These are phyloP conservation scores for Ophiostoma perfectum DNA, from an alignment of 2,329 filamentous ascomycete species.

Conservation along the genomic window DNA sequence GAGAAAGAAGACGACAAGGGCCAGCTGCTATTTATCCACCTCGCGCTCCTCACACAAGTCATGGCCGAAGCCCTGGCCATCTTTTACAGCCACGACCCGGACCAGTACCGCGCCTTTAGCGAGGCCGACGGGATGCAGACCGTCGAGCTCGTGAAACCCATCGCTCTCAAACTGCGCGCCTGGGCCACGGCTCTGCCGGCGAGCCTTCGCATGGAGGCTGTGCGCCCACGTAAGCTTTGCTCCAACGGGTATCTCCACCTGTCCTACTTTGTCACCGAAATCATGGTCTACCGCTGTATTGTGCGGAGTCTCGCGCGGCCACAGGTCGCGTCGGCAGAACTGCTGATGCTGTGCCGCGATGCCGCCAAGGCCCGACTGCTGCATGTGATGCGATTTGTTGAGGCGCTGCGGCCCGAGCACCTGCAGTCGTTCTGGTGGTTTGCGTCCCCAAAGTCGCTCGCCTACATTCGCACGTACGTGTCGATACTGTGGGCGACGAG, in stretches of 20 bases:
- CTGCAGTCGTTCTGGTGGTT: background rate
- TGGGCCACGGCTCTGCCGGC: background rate
- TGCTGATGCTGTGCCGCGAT: background rate
- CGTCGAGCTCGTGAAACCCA: background rate
- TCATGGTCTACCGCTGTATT: conserved; percentile 47
- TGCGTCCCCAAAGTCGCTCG: background rate
- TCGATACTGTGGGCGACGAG: conserved; percentile 40
- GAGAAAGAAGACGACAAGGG: background rate
- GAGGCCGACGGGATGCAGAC: background rate
- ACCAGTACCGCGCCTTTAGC: background rate
- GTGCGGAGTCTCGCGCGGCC: conserved; percentile 39
- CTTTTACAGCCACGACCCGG: background rate
- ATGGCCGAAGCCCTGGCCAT: background rate
- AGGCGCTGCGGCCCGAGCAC: background rate
- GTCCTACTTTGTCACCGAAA: conserved; percentile 48
- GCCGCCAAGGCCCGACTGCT: background rate
- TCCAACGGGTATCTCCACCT: conserved; percentile 44
- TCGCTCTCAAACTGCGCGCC: background rate
- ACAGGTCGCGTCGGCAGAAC: background rate
- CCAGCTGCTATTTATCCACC: background rate
- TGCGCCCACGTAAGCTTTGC: conserved; percentile 28
- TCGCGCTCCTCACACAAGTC: background rate
- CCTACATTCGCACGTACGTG: conserved; percentile 38
- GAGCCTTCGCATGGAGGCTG: background rate
- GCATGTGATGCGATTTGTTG: background rate